Percentiles rank a stretch among this genome's conserved stretches.
These are phyloP conservation scores for Linnemannia zychae DNA, from an alignment of 192 early-diverging fungal species.

Conservation along the genomic window DNA sequence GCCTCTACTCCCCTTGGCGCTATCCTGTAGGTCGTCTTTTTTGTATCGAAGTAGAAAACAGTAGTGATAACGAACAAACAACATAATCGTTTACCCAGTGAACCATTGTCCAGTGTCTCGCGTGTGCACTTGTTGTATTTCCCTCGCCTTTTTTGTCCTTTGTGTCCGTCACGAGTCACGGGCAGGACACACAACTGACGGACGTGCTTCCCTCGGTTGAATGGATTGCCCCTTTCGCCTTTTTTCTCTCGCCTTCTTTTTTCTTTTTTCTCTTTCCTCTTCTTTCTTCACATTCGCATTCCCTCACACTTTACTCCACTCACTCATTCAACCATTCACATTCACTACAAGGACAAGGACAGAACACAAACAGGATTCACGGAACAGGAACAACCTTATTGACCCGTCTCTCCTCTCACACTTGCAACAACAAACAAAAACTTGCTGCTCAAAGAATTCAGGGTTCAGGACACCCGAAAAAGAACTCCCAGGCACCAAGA, in stretches of 20 bases:
- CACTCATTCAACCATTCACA: neutral
- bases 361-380: neutral
- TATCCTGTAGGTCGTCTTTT: slow-evolving; percentile 29
- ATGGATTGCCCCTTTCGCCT: neutral
- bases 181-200: neutral
- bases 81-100: neutral
- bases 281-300: neutral
- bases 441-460: slow-evolving; percentile 1
- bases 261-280: slow-evolving; percentile 4
- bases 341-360: neutral
- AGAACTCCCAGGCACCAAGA: neutral
- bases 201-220: slow-evolving; percentile 5
- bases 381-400: neutral
- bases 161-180: neutral
- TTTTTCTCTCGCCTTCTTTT: neutral
- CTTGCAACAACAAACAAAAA: neutral
- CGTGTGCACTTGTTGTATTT: neutral
- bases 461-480: neutral
- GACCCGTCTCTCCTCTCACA: neutral
- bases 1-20: slow-evolving; percentile 45
- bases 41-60: neutral
- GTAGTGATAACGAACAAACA: neutral
- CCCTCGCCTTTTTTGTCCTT: neutral
- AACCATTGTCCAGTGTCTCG: neutral
- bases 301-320: neutral